These are phyloP conservation scores for Sophora flavescens DNA, from an alignment of 306 rosid species.

Conservation along the genomic window DNA sequence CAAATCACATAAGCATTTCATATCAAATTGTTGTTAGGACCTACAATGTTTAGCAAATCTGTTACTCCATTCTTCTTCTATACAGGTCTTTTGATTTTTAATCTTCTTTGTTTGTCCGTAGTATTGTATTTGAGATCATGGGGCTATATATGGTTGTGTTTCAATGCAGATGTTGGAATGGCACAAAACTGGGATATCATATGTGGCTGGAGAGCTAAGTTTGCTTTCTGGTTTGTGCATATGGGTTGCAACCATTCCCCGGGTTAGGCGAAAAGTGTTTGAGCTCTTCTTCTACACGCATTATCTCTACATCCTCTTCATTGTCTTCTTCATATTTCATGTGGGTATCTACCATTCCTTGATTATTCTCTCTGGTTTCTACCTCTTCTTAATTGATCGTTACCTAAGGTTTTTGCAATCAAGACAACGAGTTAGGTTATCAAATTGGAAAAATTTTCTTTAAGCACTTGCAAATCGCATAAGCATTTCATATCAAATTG, in stretches of 20 bases:
- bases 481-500: not conserved
- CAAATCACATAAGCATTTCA: not conserved
- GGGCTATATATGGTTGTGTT: not conserved
- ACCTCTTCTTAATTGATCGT: constrained; percentile 81
- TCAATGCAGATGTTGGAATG: constrained; percentile 66
- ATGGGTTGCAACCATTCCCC: constrained; percentile 64
- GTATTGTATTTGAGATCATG: constrained; percentile 1
- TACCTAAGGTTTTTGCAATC: constrained; percentile 71
- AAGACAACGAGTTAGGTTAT: constrained; percentile 37
- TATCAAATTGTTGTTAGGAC: not conserved
- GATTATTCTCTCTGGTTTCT: constrained; percentile 72
- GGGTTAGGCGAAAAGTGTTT: constrained; percentile 64
- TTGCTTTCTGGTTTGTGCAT: constrained; percentile 57
- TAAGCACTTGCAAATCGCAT: not conserved
- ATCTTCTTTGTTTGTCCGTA: not conserved
- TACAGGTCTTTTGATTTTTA: not conserved
- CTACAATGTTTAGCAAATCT: too few relatives aligned
- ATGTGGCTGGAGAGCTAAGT: constrained; percentile 71
- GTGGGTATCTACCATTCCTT: constrained; percentile 58
- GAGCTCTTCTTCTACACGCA: constrained; percentile 82
- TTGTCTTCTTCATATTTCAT: constrained; percentile 76
- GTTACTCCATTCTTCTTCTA: not conserved
- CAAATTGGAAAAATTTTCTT: too few relatives aligned
- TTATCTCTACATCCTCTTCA: constrained; percentile 67
- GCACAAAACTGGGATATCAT: constrained; percentile 55